Conservation (phyloP, 202 grass and related monocot species). For the Bolboschoenoplectus hybrid region DNA sequence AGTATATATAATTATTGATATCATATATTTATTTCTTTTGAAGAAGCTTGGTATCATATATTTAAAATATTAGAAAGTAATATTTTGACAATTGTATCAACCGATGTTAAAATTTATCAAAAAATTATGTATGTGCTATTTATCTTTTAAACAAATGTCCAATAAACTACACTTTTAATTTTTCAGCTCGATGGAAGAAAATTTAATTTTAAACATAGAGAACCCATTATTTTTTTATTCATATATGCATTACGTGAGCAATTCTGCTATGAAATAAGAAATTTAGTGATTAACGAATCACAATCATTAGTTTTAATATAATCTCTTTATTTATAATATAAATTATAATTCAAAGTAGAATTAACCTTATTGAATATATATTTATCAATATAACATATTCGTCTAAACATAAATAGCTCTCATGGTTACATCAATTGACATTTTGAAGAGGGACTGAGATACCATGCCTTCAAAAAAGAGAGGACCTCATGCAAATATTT, state of each 20-base stretch:
- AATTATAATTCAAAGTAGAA: too few species aligned
- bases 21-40: neutral
- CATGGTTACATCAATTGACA: neutral
- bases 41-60: too few species aligned
- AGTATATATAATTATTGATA: neutral
- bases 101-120: neutral
- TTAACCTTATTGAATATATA: too few species aligned
- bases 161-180: neutral
- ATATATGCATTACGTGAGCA: neutral
- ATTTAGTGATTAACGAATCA: too few species aligned
- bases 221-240: neutral
- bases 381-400: too few species aligned
- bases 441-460: neutral
- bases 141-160: neutral
- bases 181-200: neutral
- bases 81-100: neutral
- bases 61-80: neutral
- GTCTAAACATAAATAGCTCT: too few species aligned
- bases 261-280: too few species aligned
- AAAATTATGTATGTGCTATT: neutral
- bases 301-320: too few species aligned
- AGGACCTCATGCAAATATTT: neutral
- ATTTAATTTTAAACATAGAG: neutral
- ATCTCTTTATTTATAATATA: too few species aligned
- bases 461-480: neutral